Conservation (phyloP, 1,139 yeast genomes). For the Scheffersomyces parashehatae region DNA sequence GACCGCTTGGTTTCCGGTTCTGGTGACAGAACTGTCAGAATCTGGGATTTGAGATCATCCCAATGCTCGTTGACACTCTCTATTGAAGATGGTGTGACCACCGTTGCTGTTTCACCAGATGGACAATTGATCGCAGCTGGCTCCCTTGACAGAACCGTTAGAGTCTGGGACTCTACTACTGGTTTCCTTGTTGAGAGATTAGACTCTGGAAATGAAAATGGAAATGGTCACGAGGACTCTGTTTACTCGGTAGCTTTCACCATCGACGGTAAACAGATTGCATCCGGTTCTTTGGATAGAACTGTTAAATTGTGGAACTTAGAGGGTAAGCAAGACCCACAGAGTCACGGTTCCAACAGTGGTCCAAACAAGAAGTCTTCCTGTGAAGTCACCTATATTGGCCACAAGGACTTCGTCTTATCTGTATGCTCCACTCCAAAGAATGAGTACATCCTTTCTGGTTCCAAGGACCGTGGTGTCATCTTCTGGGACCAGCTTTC, state of each 20-base stretch:
- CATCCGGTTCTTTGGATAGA: constrained; percentile 93
- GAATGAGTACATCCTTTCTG: constrained; percentile 87
- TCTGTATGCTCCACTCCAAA: constrained; percentile 95
- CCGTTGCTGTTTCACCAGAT: constrained; percentile 96
- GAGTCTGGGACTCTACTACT: constrained; percentile 96
- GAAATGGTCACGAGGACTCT: constrained; percentile 85
- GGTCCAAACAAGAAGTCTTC: constrained; percentile 48
- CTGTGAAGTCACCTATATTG: constrained; percentile 91
- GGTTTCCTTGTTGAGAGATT: constrained; percentile 91
- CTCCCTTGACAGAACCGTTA: constrained; percentile 89
- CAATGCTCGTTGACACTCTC: constrained; percentile 87
- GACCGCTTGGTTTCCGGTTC: constrained; percentile 92
- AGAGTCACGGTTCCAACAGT: constrained; percentile 37
- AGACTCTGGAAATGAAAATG: constrained; percentile 83
- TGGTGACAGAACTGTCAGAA: constrained; percentile 94
- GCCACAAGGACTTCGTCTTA: constrained; percentile 94
- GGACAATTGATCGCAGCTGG: constrained; percentile 96
- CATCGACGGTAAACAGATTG: constrained; percentile 88
- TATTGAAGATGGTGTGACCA: constrained; percentile 97
- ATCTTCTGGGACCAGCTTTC: constrained; percentile 94
- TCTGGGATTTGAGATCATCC: constrained; percentile 94
- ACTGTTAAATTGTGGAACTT: constrained; percentile 96
- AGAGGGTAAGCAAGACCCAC: constrained; percentile 55
- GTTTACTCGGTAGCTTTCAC: constrained; percentile 95
- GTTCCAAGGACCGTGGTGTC: constrained; percentile 96